Percentiles rank a stretch among this genome's conserved stretches.
Conservation (phyloP, 116 monocot species). For the Zostera marina region DNA sequence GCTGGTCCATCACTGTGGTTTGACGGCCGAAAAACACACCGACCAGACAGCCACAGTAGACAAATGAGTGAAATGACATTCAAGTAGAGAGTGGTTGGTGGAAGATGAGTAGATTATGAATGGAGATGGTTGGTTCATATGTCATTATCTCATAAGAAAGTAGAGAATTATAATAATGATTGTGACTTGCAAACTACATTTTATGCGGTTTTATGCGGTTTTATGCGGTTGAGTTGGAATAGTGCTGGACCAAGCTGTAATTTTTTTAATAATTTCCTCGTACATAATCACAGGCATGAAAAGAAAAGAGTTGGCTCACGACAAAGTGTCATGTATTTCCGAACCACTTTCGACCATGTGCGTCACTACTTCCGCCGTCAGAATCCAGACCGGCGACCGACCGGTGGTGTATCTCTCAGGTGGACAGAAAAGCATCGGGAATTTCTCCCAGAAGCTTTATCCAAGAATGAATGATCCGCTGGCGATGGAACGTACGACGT, state of each 20-base stretch:
- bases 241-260: too few relatives aligned
- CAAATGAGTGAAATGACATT: too few relatives aligned
- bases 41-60: too few relatives aligned
- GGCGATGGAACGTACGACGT: conserved; percentile 22
- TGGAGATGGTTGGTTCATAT: neutral
- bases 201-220: too few relatives aligned
- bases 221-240: too few relatives aligned
- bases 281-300: neutral
- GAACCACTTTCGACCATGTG: conserved; percentile 21
- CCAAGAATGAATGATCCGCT: conserved; percentile 14
- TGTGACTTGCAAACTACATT: too few relatives aligned
- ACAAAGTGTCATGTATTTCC: conserved; percentile 16
- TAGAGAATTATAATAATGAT: too few relatives aligned
- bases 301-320: conserved; percentile 10
- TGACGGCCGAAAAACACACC: too few relatives aligned
- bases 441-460: conserved; percentile 18
- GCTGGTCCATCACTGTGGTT: too few relatives aligned
- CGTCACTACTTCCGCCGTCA: conserved; percentile 22
- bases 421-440: conserved; percentile 9
- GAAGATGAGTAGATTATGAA: neutral
- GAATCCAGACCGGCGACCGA: conserved; percentile 16
- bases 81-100: too few relatives aligned
- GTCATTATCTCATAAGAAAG: neutral
- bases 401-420: conserved; percentile 19
- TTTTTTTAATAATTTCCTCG: too few relatives aligned